These are phyloP conservation scores for Earliella scabrosa DNA, from an alignment of 1,284 basidiomycete genomes.

Conservation along the genomic window DNA sequence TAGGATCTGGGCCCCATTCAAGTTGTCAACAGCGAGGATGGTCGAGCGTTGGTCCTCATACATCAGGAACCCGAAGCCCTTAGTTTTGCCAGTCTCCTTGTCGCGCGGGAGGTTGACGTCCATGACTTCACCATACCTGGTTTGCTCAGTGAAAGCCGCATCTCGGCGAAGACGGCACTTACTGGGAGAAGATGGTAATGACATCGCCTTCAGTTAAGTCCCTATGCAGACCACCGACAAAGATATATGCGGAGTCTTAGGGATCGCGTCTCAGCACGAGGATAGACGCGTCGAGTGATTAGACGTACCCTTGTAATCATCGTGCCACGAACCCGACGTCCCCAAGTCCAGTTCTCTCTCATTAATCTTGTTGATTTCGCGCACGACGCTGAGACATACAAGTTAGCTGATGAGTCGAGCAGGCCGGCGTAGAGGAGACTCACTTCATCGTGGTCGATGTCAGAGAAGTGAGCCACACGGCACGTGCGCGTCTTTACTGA, in stretches of 20 bases:
- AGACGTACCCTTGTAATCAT: constrained; percentile 84
- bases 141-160: neutral
- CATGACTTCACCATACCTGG: constrained; percentile 92
- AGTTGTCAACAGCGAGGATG: constrained; percentile 95
- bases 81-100: constrained; percentile 86
- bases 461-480: constrained; percentile 7
- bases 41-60: constrained; percentile 99
- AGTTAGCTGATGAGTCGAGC: neutral
- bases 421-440: constrained; percentile 32
- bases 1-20: constrained; percentile 92
- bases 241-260: constrained; percentile 93
- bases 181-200: constrained; percentile 98
- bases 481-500: constrained; percentile 24
- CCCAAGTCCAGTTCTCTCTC: constrained; percentile 90
- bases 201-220: constrained; percentile 98
- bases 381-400: constrained; percentile 70
- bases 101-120: constrained; percentile 95
- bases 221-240: constrained; percentile 83
- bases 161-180: constrained; percentile 37
- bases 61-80: constrained; percentile 97
- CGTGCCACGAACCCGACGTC: constrained; percentile 87
- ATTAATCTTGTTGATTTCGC: constrained; percentile 94
- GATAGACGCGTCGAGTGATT: neutral
- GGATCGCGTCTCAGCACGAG: constrained; percentile 6
- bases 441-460: constrained; percentile 63